phyloP scores from a whole-genome alignment of 495 filamentous ascomycete genomes.

The Parmelia sp. region DNA sequence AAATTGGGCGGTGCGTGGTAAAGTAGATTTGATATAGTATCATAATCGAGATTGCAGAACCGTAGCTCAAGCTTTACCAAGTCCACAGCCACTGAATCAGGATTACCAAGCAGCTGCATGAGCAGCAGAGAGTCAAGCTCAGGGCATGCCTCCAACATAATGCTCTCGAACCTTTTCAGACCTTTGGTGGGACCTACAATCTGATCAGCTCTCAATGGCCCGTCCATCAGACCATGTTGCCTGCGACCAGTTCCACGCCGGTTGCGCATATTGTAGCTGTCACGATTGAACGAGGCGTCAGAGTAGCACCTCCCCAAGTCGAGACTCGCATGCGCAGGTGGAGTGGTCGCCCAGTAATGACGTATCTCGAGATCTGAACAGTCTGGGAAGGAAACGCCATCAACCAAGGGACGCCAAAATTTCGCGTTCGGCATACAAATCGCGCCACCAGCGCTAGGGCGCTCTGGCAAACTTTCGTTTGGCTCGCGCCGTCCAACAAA shows the following conservation, averaged over 20 bases:
- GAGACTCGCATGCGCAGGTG: slow-evolving; percentile 14
- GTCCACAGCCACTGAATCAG: slow-evolving; percentile 18
- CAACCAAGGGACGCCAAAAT: slow-evolving; percentile 35
- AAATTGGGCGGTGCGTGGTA: slow-evolving; percentile 23
- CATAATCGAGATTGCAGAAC: slow-evolving; percentile 19
- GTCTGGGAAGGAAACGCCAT: slow-evolving; percentile 23
- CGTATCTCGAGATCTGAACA: slow-evolving; percentile 22
- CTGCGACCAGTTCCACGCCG: background rate
- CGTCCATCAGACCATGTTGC: background rate
- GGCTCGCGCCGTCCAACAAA: slow-evolving; percentile 27
- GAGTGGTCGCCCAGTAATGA: slow-evolving; percentile 20
- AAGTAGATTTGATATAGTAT: slow-evolving; percentile 17
- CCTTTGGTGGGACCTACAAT: slow-evolving; percentile 14
- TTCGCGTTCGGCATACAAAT: slow-evolving; percentile 27
- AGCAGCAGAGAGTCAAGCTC: slow-evolving; percentile 20
- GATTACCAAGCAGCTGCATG: slow-evolving; percentile 23
- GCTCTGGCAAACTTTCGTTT: slow-evolving; percentile 12
- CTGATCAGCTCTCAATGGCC: background rate
- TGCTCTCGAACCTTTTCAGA: slow-evolving; percentile 20
- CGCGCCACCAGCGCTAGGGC: too few relatives aligned
- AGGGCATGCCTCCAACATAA: slow-evolving; percentile 17
- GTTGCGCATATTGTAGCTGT: background rate
- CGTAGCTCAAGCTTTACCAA: slow-evolving; percentile 21
- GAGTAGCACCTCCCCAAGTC: slow-evolving; percentile 4
- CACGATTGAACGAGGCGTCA: background rate